These are phyloP conservation scores for Pseudopyricularia cyperi DNA, from an alignment of 2,329 filamentous ascomycete species.

Conservation along the genomic window DNA sequence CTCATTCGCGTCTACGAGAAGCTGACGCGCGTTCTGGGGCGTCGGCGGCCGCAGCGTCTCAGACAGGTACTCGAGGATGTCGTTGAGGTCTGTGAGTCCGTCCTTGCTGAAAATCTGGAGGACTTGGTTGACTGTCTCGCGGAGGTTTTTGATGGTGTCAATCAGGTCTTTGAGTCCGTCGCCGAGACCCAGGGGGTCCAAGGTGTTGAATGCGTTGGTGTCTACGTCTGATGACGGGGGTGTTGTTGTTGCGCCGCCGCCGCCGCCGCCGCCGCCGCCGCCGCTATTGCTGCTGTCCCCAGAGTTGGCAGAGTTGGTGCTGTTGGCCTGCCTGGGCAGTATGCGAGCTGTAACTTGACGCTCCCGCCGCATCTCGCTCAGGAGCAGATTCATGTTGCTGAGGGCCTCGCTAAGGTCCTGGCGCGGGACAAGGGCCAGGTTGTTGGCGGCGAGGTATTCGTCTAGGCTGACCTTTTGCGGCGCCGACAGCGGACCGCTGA, in stretches of 20 bases:
- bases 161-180: conserved; percentile 16
- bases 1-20: conserved; percentile 12
- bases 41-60: conserved; percentile 23
- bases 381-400: conserved; percentile 25
- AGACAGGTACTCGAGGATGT: conserved; percentile 26
- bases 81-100: conserved; percentile 25
- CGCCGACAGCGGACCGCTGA: not conserved
- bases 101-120: conserved; percentile 16
- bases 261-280: conserved; percentile 8
- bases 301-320: conserved; percentile 3
- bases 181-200: conserved; percentile 15
- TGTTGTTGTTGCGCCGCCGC: conserved; percentile 11
- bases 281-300: not conserved
- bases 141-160: not conserved
- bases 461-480: conserved; percentile 14
- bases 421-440: conserved; percentile 28
- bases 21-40: conserved; percentile 16
- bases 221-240: conserved; percentile 8
- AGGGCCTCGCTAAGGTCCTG: conserved; percentile 30
- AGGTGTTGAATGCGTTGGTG: not conserved
- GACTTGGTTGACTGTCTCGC: not conserved
- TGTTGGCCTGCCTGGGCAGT: conserved; percentile 12
- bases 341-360: conserved; percentile 12
- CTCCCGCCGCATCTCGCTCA: conserved; percentile 18
- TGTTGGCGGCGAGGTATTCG: conserved; percentile 26